Base-by-base conservation (phyloP, 2,329 filamentous ascomycete species). In the Thielaviopsis populi region DNA sequence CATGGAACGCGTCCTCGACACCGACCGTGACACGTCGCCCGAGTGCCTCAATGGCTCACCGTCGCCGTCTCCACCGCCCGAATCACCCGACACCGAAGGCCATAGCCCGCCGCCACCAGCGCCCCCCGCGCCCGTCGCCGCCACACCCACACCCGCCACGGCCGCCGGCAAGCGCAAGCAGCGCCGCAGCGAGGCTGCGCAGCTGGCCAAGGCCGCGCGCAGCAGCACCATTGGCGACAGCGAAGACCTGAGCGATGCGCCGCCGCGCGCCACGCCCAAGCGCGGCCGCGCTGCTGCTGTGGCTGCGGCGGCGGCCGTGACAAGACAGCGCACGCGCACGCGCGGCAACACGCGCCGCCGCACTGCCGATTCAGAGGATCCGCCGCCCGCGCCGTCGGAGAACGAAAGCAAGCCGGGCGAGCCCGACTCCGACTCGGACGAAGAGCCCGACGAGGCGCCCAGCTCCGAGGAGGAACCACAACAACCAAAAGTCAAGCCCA, bases 221-320 rank as follows among this genome's bases (percentile, higher is more conserved):
- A 66, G 67, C 40, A 80, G 78, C 67, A 80, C 79, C 5, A 75
- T 80, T n/a, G 79, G 79, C 2, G 79, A 80, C 63, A 79, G 79
- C 0, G 79, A 81, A 67, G 75, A 76, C 48, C 75, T 76, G 54
- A 77, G 74, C n/a, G 73, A 74, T 42, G 70, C 71, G 27, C 72
- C 74, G 62, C 76, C 75, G 61, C 76, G 75, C 63, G 70, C 73
- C 63, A 67, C 72, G 66, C 74, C 61, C 15, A 66, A 53, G 19
- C 46, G 46, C 4, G 61, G 61, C 13, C 61, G 61, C 13, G 48
- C 48, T 19, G 41, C 48, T 2, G 61, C 61, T 6, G 40, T 22
- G 5, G 59, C 59, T 15, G 64, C 37, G 24, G 41, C 17, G 8
- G 50, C 19, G 27, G 63, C 54, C 61, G 41, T 19, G 50, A 59